phyloP scores from a whole-genome alignment of 768 basidiomycete species.

The Auriscalpium orientale region DNA sequence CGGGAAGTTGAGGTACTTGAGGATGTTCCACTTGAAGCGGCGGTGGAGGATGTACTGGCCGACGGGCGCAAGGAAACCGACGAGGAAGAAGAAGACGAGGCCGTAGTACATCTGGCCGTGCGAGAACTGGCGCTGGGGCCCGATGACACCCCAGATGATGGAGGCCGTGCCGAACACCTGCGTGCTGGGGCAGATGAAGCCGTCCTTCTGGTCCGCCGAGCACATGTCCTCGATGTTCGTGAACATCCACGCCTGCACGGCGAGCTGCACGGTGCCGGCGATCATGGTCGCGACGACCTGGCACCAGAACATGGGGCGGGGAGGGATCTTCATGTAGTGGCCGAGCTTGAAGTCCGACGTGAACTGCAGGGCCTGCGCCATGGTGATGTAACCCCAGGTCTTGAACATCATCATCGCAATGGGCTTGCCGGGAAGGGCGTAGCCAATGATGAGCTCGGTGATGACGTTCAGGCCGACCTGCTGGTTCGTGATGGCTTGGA shows the following conservation, averaged over 20 bases:
- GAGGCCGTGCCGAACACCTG: slow-evolving; percentile 75
- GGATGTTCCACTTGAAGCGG: slow-evolving; percentile 13
- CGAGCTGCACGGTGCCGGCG: slow-evolving; percentile 66
- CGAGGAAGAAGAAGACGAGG: slow-evolving; percentile 71
- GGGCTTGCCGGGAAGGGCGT: slow-evolving; percentile 68
- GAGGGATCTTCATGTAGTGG: slow-evolving; percentile 66
- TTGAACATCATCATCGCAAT: slow-evolving; percentile 85
- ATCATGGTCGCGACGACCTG: slow-evolving; percentile 63
- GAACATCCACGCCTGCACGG: slow-evolving; percentile 75
- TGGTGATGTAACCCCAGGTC: slow-evolving; percentile 71
- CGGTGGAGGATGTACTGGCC: slow-evolving; percentile 40
- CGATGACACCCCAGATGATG: slow-evolving; percentile 71
- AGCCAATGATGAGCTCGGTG: slow-evolving; percentile 76
- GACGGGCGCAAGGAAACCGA: slow-evolving; percentile 58
- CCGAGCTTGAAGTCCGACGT: slow-evolving; percentile 75
- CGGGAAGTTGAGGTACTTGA: slow-evolving; percentile 55
- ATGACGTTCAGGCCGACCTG: slow-evolving; percentile 72
- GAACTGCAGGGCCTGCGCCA: slow-evolving; percentile 63
- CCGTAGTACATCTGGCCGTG: slow-evolving; percentile 10
- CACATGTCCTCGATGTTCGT: slow-evolving; percentile 61
- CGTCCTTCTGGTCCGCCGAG: slow-evolving; percentile 39
- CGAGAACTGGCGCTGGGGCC: slow-evolving; percentile 39
- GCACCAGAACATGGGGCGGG: slow-evolving; percentile 61
- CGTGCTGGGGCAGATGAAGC: slow-evolving; percentile 65
- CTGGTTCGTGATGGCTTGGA: slow-evolving; percentile 73